Percentiles rank a stretch among this genome's conserved stretches.
Conservation (phyloP, 2,329 filamentous ascomycete species). For the Mycogone perniciosa region DNA sequence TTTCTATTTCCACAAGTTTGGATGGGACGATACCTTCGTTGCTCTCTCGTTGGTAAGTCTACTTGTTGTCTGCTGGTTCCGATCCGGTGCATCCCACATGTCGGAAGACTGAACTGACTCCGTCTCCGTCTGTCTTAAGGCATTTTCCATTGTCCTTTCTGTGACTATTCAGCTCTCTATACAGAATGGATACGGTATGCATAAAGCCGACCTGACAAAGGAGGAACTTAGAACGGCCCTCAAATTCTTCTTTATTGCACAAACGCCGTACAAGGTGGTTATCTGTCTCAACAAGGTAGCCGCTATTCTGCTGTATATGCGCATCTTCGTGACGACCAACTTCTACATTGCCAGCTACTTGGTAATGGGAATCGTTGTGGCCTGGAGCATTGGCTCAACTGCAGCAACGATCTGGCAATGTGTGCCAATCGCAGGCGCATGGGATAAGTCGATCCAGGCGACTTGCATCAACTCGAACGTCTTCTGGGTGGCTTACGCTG, state of each 20-base stretch:
- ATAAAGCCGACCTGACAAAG: constrained; percentile 27
- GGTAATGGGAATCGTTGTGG: constrained; percentile 33
- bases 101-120: not conserved
- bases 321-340: constrained; percentile 39
- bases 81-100: too few species aligned
- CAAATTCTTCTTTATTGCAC: constrained; percentile 40
- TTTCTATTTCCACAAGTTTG: constrained; percentile 26
- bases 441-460: constrained; percentile 32
- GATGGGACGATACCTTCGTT: constrained; percentile 34
- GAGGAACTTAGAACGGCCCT: constrained; percentile 19
- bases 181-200: constrained; percentile 34
- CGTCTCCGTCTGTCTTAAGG: not conserved
- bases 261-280: constrained; percentile 44
- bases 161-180: constrained; percentile 22
- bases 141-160: constrained; percentile 7
- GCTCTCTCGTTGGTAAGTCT: constrained; percentile 28
- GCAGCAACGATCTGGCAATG: constrained; percentile 42
- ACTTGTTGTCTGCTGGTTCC: not conserved
- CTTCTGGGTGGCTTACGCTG: constrained; percentile 40
- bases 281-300: constrained; percentile 46
- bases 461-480: constrained; percentile 36
- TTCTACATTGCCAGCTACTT: constrained; percentile 34
- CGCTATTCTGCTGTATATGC: constrained; percentile 43
- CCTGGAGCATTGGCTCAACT: constrained; percentile 36
- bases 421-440: constrained; percentile 36